Conservation (phyloP, 2,329 filamentous ascomycete species). For the Tolypocladium nubicola region DNA sequence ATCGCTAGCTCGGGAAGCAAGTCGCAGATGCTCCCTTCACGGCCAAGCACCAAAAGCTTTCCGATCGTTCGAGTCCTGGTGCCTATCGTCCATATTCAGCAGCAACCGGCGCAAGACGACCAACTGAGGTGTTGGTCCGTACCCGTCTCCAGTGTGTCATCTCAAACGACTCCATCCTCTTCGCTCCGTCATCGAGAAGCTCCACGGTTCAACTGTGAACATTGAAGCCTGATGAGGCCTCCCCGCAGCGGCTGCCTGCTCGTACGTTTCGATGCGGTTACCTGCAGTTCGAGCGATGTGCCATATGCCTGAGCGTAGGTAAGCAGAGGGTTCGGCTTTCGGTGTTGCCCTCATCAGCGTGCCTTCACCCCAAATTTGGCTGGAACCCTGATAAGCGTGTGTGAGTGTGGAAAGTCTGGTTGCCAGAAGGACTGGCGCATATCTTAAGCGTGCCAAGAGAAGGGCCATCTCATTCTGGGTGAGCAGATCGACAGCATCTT, state of each 20-base stretch:
- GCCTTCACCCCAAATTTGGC: background rate
- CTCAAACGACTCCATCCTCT: background rate
- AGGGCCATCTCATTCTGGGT: background rate
- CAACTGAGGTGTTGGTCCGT: background rate
- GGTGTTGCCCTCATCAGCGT: background rate
- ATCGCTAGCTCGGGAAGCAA: background rate
- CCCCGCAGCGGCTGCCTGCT: too few relatives aligned
- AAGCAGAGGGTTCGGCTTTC: background rate
- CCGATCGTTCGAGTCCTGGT: background rate
- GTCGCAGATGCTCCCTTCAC: background rate
- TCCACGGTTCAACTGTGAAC: background rate
- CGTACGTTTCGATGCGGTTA: background rate
- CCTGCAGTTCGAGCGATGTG: background rate
- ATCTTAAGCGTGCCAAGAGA: background rate
- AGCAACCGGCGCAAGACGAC: background rate
- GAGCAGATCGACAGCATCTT: background rate
- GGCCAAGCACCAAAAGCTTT: background rate
- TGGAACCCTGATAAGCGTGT: background rate
- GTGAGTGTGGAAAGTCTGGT: background rate
- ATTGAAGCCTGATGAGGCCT: background rate
- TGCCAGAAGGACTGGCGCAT: background rate
- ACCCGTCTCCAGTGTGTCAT: too few relatives aligned
- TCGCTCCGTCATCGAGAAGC: background rate
- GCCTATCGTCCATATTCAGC: background rate
- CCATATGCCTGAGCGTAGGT: too few relatives aligned